A percentile compares a stretch with the other conserved stretches of the same genome.
Conservation (phyloP, 2,329 filamentous ascomycete species). For the Beauveria scarabaeidicola region DNA sequence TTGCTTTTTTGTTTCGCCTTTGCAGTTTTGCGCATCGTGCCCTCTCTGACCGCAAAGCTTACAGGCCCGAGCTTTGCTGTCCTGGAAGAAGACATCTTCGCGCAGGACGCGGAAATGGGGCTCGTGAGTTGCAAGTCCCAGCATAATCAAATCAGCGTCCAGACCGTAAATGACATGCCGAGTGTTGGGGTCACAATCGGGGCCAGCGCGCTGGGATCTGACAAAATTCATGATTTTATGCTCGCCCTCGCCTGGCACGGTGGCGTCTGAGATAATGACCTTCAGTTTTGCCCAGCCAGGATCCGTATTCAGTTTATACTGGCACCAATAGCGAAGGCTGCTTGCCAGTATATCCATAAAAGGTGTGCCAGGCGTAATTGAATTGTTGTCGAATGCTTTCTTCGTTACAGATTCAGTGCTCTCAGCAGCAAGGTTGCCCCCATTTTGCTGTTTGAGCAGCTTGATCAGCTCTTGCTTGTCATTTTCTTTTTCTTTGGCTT, state of each 20-base stretch:
- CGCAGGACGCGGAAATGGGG: slow-evolving; percentile 92
- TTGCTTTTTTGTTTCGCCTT: slow-evolving; percentile 69
- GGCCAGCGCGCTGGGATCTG: slow-evolving; percentile 81
- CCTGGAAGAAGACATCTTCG: slow-evolving; percentile 93
- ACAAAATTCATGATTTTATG: slow-evolving; percentile 99
- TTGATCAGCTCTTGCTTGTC: slow-evolving; percentile 85
- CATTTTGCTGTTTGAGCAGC: slow-evolving; percentile 70
- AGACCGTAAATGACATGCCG: slow-evolving; percentile 96
- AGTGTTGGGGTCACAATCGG: slow-evolving; percentile 92
- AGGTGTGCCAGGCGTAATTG: slow-evolving; percentile 90
- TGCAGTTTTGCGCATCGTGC: slow-evolving; percentile 80
- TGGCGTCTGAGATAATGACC: slow-evolving; percentile 96
- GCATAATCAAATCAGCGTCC: slow-evolving; percentile 97
- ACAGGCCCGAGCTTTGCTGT: slow-evolving; percentile 74
- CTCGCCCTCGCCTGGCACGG: slow-evolving; percentile 94
- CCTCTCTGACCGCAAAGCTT: slow-evolving; percentile 86
- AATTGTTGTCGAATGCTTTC: slow-evolving; percentile 84
- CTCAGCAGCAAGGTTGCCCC: slow-evolving; percentile 53
- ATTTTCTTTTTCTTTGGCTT: slow-evolving; percentile 87
- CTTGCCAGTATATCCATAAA: slow-evolving; percentile 95
- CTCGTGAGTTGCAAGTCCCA: slow-evolving; percentile 93
- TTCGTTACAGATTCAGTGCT: slow-evolving; percentile 57
- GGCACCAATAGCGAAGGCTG: slow-evolving; percentile 90
- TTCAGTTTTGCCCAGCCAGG: slow-evolving; percentile 93
- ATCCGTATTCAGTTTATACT: slow-evolving; percentile 96